A percentile compares a stretch with the other conserved stretches of the same genome.
Evolutionary conservation across 768 basidiomycete species (phyloP).

Genomic region (Lactifluus subvellereus): DNA sequence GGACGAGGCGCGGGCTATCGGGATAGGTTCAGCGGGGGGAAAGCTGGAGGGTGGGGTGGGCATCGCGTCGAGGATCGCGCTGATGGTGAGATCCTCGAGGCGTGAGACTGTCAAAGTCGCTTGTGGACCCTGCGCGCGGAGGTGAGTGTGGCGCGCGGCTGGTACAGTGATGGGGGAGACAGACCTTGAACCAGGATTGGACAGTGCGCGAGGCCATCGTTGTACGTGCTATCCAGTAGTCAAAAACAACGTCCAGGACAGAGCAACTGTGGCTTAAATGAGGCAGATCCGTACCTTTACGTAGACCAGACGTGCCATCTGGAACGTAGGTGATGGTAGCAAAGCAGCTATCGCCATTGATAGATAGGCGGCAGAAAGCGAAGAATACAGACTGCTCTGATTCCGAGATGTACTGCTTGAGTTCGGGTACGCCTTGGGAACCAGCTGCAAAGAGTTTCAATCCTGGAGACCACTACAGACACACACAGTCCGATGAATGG

Average conservation of each 20-base stretch:
- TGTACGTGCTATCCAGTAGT: conserved; percentile 13
- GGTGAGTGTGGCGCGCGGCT: neutral
- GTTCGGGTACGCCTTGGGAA: conserved; percentile 20
- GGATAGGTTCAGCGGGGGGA: neutral
- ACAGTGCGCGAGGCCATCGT: conserved; percentile 17
- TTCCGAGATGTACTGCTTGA: conserved; percentile 4
- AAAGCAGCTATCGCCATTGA: conserved; percentile 6
- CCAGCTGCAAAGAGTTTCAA: conserved; percentile 20
- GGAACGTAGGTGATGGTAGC: conserved; percentile 20
- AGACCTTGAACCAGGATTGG: conserved; percentile 23
- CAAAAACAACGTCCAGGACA: neutral
- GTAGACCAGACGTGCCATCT: conserved; percentile 17
- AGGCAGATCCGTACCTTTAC: conserved; percentile 11
- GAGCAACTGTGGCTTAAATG: neutral
- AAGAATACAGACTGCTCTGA: conserved; percentile 17
- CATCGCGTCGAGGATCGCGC: conserved; percentile 15
- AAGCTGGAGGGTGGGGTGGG: neutral
- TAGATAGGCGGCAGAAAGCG: conserved; percentile 12
- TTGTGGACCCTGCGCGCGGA: conserved; percentile 10
- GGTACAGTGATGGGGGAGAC: neutral
- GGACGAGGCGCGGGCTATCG: conserved; percentile 5
- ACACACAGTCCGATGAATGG: neutral
- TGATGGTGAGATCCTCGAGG: conserved; percentile 9
- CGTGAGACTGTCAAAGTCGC: conserved; percentile 16
- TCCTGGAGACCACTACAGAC: conserved; percentile 18